Percentiles rank a stretch among this genome's conserved stretches.
Evolutionary conservation across 169 alveolate genomes (phyloP).

Genomic region (Eimeria acervulina): DNA sequence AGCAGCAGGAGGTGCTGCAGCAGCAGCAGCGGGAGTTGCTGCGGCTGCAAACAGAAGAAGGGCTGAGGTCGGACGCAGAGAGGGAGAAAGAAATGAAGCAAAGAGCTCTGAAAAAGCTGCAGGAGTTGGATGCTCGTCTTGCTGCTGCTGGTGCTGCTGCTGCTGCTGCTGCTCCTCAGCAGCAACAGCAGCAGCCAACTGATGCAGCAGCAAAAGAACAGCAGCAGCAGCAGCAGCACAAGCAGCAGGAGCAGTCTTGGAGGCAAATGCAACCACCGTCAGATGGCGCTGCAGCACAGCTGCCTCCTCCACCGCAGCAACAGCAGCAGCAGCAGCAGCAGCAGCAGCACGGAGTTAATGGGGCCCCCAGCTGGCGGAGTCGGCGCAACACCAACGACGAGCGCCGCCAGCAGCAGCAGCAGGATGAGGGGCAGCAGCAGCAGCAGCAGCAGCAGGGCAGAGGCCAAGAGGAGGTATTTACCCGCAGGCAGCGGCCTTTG

Average conservation of each 20-base stretch:
- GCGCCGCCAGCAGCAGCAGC: constrained; percentile 44
- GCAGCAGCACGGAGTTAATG: constrained; percentile 1
- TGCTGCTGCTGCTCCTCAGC: constrained; percentile 31
- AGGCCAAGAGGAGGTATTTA: neutral
- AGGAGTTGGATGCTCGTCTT: constrained; percentile 76
- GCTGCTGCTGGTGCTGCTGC: constrained; percentile 68
- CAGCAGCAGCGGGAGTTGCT: constrained; percentile 15
- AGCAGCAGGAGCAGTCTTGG: constrained; percentile 46
- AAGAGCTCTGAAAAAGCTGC: constrained; percentile 69
- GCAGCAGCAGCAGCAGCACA: constrained; percentile 52
- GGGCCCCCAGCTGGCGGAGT: constrained; percentile 25
- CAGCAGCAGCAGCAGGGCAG: constrained; percentile 65
- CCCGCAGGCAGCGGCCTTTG: constrained; percentile 6
- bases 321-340: neutral
- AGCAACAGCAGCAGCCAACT: neutral
- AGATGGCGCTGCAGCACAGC: constrained; percentile 50
- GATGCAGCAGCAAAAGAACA: constrained; percentile 26
- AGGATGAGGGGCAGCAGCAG: constrained; percentile 15
- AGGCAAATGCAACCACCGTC: neutral
- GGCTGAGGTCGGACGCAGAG: constrained; percentile 45
- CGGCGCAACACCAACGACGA: neutral
- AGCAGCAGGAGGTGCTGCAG: constrained; percentile 70
- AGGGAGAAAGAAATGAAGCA: constrained; percentile 62
- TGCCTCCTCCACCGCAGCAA: neutral
- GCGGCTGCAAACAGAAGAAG: constrained; percentile 47